Conservation (phyloP, 129 eudicot species). For the Artemisia annua region DNA sequence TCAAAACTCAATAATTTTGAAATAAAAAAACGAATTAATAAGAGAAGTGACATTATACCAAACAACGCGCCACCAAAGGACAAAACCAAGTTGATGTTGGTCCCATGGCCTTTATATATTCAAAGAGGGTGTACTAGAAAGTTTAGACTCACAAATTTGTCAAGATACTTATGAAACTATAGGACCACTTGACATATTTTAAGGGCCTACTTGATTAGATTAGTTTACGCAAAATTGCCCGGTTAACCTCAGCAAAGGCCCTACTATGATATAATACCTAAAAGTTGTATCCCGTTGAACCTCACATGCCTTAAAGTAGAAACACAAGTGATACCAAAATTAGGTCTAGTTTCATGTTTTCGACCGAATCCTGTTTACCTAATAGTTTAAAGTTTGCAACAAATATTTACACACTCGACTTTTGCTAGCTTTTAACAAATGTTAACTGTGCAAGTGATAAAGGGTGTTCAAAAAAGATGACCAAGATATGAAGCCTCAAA, state of each 20-base stretch:
- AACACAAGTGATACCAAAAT: conserved; percentile 1
- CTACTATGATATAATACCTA: conserved; percentile 13
- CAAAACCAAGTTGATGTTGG: conserved; percentile 25
- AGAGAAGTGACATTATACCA: conserved; percentile 10
- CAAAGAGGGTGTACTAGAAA: conserved; percentile 22
- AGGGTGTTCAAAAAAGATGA: not conserved
- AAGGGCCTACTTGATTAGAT: conserved; percentile 2
- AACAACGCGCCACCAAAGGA: not conserved
- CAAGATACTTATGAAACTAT: conserved; percentile 7
- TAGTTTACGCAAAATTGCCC: not conserved
- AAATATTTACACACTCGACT: not conserved
- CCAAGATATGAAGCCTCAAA: not conserved
- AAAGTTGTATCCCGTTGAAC: not conserved
- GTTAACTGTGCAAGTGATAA: not conserved
- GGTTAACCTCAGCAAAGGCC: not conserved
- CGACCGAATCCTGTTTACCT: not conserved
- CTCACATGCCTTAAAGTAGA: conserved; percentile 16
- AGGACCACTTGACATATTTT: conserved; percentile 18
- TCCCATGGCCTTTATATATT: conserved; percentile 11
- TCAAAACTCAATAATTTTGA: not conserved
- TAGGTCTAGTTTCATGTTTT: not conserved
- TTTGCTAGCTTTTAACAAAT: not conserved
- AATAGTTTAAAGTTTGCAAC: not conserved
- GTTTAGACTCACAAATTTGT: conserved; percentile 6
- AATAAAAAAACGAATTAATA: not conserved